phyloP scores from a whole-genome alignment of 768 basidiomycete genomes.

The Leccinum imitatum region DNA sequence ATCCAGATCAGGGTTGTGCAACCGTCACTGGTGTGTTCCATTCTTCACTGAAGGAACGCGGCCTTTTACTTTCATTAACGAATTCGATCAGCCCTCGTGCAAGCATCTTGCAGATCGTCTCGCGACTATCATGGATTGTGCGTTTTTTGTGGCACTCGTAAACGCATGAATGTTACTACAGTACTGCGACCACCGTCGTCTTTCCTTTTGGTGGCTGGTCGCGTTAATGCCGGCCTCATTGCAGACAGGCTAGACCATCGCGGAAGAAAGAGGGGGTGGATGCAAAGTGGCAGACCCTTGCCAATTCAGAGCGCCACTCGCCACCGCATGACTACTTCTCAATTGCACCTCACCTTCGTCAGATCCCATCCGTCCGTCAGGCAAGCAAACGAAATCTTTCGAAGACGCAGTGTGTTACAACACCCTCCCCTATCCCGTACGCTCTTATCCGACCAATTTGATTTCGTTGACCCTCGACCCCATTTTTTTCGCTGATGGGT shows the following conservation, averaged over 20 bases:
- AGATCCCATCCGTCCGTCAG: slow-evolving; percentile 14
- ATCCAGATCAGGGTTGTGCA: not conserved
- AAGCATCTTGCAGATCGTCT: slow-evolving; percentile 13
- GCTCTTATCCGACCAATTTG: slow-evolving; percentile 18
- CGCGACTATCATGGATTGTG: slow-evolving; percentile 12
- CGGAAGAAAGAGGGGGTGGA: slow-evolving; percentile 10
- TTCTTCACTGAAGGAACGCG: slow-evolving; percentile 7
- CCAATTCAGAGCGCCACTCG: not conserved
- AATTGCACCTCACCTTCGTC: slow-evolving; percentile 7
- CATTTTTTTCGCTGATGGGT: slow-evolving; percentile 42
- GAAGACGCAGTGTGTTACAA: slow-evolving; percentile 35
- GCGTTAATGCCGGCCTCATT: slow-evolving; percentile 15
- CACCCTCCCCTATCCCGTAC: slow-evolving; percentile 9
- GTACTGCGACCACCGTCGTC: slow-evolving; percentile 7
- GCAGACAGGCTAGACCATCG: slow-evolving; percentile 14
- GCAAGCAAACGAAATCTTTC: slow-evolving; percentile 35
- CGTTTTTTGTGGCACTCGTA: slow-evolving; percentile 1
- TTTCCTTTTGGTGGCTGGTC: slow-evolving; percentile 1
- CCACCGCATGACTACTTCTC: slow-evolving; percentile 3
- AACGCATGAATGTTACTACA: slow-evolving; percentile 7
- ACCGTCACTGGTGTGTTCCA: not conserved
- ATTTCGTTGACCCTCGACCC: slow-evolving; percentile 48
- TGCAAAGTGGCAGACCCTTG: slow-evolving; percentile 13
- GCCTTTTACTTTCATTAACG: slow-evolving; percentile 6
- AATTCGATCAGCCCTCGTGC: not conserved